Conservation (phyloP, 2,329 filamentous ascomycete species). For the Penicillium sp. region DNA sequence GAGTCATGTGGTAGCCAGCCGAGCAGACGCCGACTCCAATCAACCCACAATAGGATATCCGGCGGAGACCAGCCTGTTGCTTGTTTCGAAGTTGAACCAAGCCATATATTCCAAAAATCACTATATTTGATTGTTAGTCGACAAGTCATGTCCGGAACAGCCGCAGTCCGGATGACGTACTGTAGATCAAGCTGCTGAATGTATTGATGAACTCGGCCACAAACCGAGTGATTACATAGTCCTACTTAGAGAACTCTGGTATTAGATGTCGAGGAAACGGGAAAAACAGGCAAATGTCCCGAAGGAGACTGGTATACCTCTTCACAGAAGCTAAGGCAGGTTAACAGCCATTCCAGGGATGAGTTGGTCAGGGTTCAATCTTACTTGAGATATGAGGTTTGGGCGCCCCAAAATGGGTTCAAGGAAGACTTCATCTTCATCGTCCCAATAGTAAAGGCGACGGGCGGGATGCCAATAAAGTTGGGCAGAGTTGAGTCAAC, state of each 20-base stretch:
- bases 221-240: constrained; percentile 46
- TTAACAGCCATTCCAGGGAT: neutral
- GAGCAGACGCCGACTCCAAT: constrained; percentile 36
- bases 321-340: constrained; percentile 28
- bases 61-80: constrained; percentile 25
- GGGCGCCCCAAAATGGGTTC: constrained; percentile 28
- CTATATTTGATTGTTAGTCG: constrained; percentile 18
- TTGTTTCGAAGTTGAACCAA: constrained; percentile 27
- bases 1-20: constrained; percentile 31
- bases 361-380: neutral
- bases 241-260: constrained; percentile 15
- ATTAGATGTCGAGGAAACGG: neutral
- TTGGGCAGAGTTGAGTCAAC: neutral
- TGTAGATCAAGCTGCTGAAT: constrained; percentile 42
- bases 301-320: constrained; percentile 19
- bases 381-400: constrained; percentile 33
- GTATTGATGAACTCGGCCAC: constrained; percentile 50
- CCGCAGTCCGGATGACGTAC: constrained; percentile 14
- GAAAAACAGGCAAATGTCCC: neutral
- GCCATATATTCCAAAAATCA: constrained; percentile 42
- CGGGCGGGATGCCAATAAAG: neutral
- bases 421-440: neutral
- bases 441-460: neutral
- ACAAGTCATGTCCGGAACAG: neutral
- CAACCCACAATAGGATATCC: constrained; percentile 40